These are phyloP conservation scores for Roridomyces roridus DNA, from an alignment of 768 basidiomycete species.

Conservation along the genomic window DNA sequence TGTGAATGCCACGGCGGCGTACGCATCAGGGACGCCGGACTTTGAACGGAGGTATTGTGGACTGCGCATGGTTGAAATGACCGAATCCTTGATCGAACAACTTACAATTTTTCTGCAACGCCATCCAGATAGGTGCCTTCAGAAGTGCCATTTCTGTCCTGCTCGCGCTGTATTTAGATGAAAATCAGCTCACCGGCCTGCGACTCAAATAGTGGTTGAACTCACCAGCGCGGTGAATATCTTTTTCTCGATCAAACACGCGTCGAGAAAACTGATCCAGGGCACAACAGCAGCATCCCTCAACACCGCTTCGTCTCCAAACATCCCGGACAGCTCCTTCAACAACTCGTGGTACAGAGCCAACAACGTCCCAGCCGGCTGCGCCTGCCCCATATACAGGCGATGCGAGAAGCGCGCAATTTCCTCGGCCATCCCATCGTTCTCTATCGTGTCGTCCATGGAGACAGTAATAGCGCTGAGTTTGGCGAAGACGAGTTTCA, in stretches of 20 bases:
- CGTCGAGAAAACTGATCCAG: background rate
- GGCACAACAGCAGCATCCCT: background rate
- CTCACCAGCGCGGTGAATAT: background rate
- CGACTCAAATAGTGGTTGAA: too few relatives aligned
- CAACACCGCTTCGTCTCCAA: background rate
- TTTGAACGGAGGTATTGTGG: constrained; percentile 4
- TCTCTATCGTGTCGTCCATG: background rate
- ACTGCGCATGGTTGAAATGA: background rate
- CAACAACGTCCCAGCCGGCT: background rate
- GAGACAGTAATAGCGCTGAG: background rate
- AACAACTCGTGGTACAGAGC: background rate
- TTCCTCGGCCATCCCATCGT: background rate
- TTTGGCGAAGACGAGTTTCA: background rate
- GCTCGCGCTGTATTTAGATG: too few relatives aligned
- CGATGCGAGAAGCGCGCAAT: background rate
- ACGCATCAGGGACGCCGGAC: background rate
- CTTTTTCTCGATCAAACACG: background rate
- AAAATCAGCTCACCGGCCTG: too few relatives aligned
- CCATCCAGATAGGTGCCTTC: too few relatives aligned
- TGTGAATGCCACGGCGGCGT: background rate
- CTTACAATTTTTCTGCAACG: too few relatives aligned
- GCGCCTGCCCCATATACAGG: background rate
- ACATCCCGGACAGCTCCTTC: background rate
- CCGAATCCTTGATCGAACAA: too few relatives aligned
- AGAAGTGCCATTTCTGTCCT: too few relatives aligned